Base-by-base conservation (phyloP, 257 asterid genomes). In the Solanum lignicaule region DNA sequence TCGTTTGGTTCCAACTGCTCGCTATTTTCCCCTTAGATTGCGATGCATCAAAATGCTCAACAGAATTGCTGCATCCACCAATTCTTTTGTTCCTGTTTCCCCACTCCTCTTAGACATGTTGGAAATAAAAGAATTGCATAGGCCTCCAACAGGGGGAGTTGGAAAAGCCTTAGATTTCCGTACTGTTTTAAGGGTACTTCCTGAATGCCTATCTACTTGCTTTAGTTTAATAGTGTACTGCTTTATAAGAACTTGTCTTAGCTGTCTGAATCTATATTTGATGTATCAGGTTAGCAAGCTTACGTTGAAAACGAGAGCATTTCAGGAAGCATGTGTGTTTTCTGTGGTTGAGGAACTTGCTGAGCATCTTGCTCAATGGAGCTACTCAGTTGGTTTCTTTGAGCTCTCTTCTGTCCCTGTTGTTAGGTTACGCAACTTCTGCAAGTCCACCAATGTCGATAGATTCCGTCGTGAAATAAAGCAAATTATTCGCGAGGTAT, bases 1-100 rank as follows among this genome's bases (percentile, higher is more conserved):
- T 93, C 98, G 98, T 87, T 91, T 97, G 91, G 95, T 94, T 90
- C 98, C 98, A 55, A 93, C 97, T 87, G 98, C 98, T 87, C 95
- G 94, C 84, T 95, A 94, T 93, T 92, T 94, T 68, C 99, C 99
- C 83, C 95, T 97, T 73, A 94, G 99, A 88, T 90, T 97, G 92
- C 95, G 99, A 9, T 97, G 99, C 87, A 95, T 94, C 93, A 93
- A 92, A 90, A 95, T 96, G 99, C 98, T 96, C 84, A 97, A 95
- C 87, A 92, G 95, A 83, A 95, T 97, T 83, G 93, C 98, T 90
- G 93, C 94, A 74, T 89, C 99, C 74, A 95, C 98, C 58, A 94
- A 94, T 86, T 90, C 96, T 55, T 96, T 92, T 87, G 90, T 95
- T 88, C 99, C 99, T 15, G 96, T 97, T 88, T 94, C 99, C 89